Percentiles rank a stretch among this genome's conserved stretches.
Evolutionary conservation across 768 basidiomycete species (phyloP).

Genomic region (Grammothele lineata): DNA sequence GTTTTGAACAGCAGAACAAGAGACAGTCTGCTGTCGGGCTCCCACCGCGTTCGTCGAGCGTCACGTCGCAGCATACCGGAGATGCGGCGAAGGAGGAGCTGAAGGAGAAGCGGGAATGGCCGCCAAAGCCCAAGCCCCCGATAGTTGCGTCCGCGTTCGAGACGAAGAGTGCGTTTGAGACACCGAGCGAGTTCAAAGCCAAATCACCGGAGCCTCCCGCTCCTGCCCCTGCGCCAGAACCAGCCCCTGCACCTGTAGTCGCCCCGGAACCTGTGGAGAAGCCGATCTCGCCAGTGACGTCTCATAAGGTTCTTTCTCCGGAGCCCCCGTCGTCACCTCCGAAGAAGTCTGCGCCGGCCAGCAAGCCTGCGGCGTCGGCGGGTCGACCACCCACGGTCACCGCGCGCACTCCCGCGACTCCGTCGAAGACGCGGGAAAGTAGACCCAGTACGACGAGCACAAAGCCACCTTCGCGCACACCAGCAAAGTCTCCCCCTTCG

Average conservation of each 20-base stretch:
- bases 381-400: conserved; percentile 9
- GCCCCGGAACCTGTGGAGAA: background rate
- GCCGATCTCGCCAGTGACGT: conserved; percentile 7
- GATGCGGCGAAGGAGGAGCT: conserved; percentile 64
- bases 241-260: background rate
- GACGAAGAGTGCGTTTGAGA: background rate
- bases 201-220: conserved; percentile 13
- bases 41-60: conserved; percentile 61
- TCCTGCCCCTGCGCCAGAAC: conserved; percentile 3
- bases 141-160: background rate
- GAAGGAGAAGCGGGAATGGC: conserved; percentile 77
- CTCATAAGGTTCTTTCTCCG: conserved; percentile 7
- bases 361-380: conserved; percentile 12
- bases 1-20: conserved; percentile 81
- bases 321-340: conserved; percentile 9
- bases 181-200: background rate
- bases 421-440: conserved; percentile 18
- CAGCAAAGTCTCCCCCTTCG: conserved; percentile 26
- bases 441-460: conserved; percentile 18
- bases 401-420: conserved; percentile 12
- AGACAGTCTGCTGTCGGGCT: conserved; percentile 42
- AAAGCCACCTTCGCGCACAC: conserved; percentile 17
- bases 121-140: conserved; percentile 34
- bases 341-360: conserved; percentile 10
- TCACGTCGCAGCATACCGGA: conserved; percentile 56